These are phyloP conservation scores for Triticum aestivum DNA, from an alignment of 176 grass and related monocot species.

Conservation along the genomic window DNA sequence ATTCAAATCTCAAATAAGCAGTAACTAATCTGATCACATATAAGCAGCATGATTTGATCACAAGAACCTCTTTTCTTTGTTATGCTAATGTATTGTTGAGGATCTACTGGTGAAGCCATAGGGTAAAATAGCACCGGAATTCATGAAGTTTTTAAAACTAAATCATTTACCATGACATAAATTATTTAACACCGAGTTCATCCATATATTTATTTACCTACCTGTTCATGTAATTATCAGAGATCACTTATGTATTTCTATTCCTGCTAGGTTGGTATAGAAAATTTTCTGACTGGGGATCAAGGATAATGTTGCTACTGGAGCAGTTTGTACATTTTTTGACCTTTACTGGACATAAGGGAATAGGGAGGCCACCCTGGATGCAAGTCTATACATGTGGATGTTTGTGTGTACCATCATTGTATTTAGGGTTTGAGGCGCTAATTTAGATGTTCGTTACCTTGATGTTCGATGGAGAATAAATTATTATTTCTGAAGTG, in stretches of 20 bases:
- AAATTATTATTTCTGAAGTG: constrained; percentile 49
- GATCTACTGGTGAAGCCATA: background rate
- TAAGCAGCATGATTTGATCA: background rate
- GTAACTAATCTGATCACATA: background rate
- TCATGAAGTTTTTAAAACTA: background rate
- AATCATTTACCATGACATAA: background rate
- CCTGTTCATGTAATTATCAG: background rate
- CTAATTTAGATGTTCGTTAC: constrained; percentile 55
- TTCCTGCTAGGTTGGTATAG: constrained; percentile 52
- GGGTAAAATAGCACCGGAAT: background rate
- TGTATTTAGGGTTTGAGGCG: constrained; percentile 52
- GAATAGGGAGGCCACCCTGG: constrained; percentile 38
- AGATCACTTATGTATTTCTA: constrained; percentile 3
- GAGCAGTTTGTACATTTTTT: constrained; percentile 67
- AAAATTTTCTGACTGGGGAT: constrained; percentile 47
- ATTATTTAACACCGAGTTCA: background rate
- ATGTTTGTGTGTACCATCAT: constrained; percentile 64
- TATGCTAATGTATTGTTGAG: background rate
- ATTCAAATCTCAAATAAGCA: background rate
- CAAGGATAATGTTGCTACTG: constrained; percentile 38
- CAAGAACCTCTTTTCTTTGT: background rate
- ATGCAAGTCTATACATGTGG: constrained; percentile 57
- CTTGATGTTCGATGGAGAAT: constrained; percentile 45
- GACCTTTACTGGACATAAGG: constrained; percentile 53
- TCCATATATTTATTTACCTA: background rate